Percentiles rank a stretch among this genome's conserved stretches.
Conservation (phyloP, 1,139 yeast species). For the Debaryomycetaceae sp. region DNA sequence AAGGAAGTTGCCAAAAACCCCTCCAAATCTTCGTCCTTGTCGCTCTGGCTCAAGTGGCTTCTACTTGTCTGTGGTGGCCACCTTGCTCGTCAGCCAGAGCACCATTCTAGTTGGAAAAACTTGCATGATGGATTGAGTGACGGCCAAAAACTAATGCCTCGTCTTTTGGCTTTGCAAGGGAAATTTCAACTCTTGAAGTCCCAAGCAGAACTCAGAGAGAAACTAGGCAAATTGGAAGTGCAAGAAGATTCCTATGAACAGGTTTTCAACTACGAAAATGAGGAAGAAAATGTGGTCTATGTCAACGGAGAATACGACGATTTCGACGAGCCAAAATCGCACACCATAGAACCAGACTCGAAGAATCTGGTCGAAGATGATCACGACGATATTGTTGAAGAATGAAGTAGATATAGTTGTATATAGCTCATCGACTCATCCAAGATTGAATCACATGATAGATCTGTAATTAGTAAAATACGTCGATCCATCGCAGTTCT, state of each 20-base stretch:
- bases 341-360: slow-evolving; percentile 7
- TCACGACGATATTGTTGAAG: slow-evolving; percentile 6
- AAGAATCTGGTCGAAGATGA: slow-evolving; percentile 12
- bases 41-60: slow-evolving; percentile 52
- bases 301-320: slow-evolving; percentile 48
- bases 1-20: slow-evolving; percentile 33
- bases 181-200: slow-evolving; percentile 38
- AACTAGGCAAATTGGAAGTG: slow-evolving; percentile 16
- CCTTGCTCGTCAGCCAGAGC: slow-evolving; percentile 30
- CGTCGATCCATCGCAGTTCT: not conserved
- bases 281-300: slow-evolving; percentile 23
- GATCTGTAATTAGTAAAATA: not conserved
- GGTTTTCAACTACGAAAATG: slow-evolving; percentile 4
- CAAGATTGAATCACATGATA: not conserved
- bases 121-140: slow-evolving; percentile 26
- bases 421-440: not conserved
- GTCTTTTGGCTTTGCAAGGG: slow-evolving; percentile 43
- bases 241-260: slow-evolving; percentile 22
- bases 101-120: slow-evolving; percentile 26
- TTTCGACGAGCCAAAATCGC: slow-evolving; percentile 19
- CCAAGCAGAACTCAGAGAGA: slow-evolving; percentile 34
- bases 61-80: slow-evolving; percentile 44
- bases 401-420: slow-evolving; percentile 2
- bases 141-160: slow-evolving; percentile 36
- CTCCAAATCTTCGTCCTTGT: slow-evolving; percentile 26